Conservation (phyloP, 2,329 filamentous ascomycete genomes). For the Setomelanomma holmii region DNA sequence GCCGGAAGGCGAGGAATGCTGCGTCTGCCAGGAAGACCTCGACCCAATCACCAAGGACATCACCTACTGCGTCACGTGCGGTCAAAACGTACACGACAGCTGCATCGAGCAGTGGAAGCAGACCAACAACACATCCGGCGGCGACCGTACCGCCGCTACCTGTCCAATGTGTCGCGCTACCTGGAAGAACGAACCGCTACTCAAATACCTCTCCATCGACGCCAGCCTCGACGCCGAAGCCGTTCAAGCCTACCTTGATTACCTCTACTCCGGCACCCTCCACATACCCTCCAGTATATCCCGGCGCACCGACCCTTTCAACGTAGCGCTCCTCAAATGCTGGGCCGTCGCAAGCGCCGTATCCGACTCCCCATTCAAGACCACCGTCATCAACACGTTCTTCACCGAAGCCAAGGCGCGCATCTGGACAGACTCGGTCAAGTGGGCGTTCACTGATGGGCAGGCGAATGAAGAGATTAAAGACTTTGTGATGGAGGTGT, state of each 20-base stretch:
- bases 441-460: slow-evolving; percentile 2
- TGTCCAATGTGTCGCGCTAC: slow-evolving; percentile 25
- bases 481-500: slow-evolving; percentile 1
- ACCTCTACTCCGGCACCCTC: slow-evolving; percentile 14
- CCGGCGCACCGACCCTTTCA: background rate
- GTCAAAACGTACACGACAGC: slow-evolving; percentile 23
- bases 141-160: background rate
- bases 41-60: slow-evolving; percentile 10
- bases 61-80: slow-evolving; percentile 25
- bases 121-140: background rate
- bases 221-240: slow-evolving; percentile 1
- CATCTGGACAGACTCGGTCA: background rate
- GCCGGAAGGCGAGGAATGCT: slow-evolving; percentile 16
- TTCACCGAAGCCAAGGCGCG: background rate
- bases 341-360: slow-evolving; percentile 6
- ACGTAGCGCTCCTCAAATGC: slow-evolving; percentile 3
- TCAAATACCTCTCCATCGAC: background rate
- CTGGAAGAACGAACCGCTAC: slow-evolving; percentile 7
- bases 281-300: background rate
- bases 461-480: background rate
- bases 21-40: slow-evolving; percentile 22
- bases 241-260: slow-evolving; percentile 22
- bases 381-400: background rate
- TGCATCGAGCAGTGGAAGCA: slow-evolving; percentile 17
- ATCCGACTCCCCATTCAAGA: slow-evolving; percentile 2